Evolutionary conservation across 2,329 filamentous ascomycete species (phyloP).

Genomic region (Rhynchosporium graminicola): DNA sequence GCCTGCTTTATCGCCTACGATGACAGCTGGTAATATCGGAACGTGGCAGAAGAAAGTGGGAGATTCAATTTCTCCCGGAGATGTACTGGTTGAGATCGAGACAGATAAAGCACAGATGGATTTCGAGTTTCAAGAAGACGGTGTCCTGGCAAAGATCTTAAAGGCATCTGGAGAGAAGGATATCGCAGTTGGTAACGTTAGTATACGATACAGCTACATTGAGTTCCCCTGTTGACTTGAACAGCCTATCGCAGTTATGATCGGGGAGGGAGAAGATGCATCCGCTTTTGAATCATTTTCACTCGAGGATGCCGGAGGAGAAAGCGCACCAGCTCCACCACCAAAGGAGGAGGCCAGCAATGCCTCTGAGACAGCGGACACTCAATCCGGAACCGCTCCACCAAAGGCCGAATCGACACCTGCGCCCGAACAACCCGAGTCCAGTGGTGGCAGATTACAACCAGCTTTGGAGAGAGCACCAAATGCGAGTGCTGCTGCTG

Average conservation of each 20-base stretch:
- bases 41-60: conserved; percentile 97
- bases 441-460: conserved; percentile 76
- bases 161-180: conserved; percentile 94
- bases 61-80: conserved; percentile 82
- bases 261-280: conserved; percentile 88
- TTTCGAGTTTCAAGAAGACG: conserved; percentile 99
- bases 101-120: conserved; percentile 99
- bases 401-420: conserved; percentile 66
- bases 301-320: conserved; percentile 86
- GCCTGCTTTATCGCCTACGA: conserved; percentile 96
- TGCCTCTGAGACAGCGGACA: conserved; percentile 59
- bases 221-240: conserved; percentile 34
- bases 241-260: conserved; percentile 92
- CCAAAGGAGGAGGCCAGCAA: conserved; percentile 66
- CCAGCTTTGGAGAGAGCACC: conserved; percentile 81
- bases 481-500: conserved; percentile 69
- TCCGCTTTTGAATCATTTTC: conserved; percentile 87
- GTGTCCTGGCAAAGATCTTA: conserved; percentile 90
- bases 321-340: conserved; percentile 63
- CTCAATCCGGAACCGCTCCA: conserved; percentile 59
- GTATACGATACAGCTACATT: conserved; percentile 45
- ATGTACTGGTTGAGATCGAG: conserved; percentile 97
- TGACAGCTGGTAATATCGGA: conserved; percentile 96
- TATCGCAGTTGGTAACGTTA: conserved; percentile 88
- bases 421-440: conserved; percentile 68